Conservation (phyloP, 1,284 basidiomycete genomes). For the Irpex lacteus region DNA sequence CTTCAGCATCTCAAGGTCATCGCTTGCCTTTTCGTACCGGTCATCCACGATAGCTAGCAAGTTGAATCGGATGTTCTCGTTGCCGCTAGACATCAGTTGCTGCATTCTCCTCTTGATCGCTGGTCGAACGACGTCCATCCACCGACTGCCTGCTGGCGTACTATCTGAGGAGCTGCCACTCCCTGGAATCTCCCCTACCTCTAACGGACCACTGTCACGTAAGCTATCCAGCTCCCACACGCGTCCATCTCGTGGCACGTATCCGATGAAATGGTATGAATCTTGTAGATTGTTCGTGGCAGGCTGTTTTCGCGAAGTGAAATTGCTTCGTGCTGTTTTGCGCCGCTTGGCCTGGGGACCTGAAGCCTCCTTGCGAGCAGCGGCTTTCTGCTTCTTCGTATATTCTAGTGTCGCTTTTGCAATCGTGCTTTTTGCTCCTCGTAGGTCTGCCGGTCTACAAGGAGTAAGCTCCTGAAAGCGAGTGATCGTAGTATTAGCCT, state of each 20-base stretch:
- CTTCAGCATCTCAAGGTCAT: conserved; percentile 51
- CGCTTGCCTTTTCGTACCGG: conserved; percentile 44
- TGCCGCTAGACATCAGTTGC: conserved; percentile 40
- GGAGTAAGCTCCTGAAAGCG: not conserved
- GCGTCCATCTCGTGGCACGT: conserved; percentile 56
- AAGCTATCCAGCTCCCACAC: conserved; percentile 58
- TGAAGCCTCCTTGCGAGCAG: conserved; percentile 7
- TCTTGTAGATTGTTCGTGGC: conserved; percentile 36
- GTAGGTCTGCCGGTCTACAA: conserved; percentile 53
- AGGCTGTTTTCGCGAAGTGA: conserved; percentile 22
- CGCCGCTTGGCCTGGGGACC: conserved; percentile 38
- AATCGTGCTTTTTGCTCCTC: conserved; percentile 45
- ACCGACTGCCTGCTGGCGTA: conserved; percentile 24
- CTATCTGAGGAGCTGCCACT: not conserved
- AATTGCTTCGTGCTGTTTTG: conserved; percentile 24
- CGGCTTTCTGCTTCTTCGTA: conserved; percentile 27
- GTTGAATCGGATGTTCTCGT: conserved; percentile 52
- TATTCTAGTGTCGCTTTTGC: conserved; percentile 42
- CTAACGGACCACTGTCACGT: conserved; percentile 43
- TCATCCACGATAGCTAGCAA: conserved; percentile 58
- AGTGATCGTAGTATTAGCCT: not conserved
- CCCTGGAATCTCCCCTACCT: conserved; percentile 51
- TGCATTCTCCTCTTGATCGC: conserved; percentile 60
- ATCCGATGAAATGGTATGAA: conserved; percentile 61
- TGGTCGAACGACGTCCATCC: conserved; percentile 61